A percentile compares a stretch with the other conserved stretches of the same genome.
Evolutionary conservation across 2,329 filamentous ascomycete genomes (phyloP).

Genomic region (Lecanicillium sp.): DNA sequence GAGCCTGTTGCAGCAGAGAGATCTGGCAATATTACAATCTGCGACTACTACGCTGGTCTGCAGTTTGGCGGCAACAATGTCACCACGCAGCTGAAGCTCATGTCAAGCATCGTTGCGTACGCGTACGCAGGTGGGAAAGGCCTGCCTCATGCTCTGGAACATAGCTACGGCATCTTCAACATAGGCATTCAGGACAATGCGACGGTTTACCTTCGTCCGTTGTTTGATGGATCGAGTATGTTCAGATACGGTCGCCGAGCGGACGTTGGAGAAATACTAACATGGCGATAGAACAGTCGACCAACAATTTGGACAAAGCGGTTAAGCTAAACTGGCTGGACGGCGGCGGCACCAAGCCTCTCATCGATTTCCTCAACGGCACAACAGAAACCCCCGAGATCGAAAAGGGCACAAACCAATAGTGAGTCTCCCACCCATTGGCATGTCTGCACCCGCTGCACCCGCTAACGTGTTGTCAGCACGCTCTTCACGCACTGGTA

Average conservation of each 20-base stretch:
- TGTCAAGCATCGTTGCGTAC: conserved; percentile 25
- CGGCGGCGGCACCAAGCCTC: conserved; percentile 23
- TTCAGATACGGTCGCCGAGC: no score
- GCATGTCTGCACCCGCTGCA: no score
- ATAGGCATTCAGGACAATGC: conserved; percentile 19
- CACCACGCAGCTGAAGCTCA: conserved; percentile 22
- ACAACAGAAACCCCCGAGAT: conserved; percentile 18
- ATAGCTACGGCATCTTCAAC: conserved; percentile 26
- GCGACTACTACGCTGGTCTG: conserved; percentile 25
- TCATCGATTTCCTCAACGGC: conserved; percentile 22
- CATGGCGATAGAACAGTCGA: conserved; percentile 17
- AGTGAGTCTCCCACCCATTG: conserved; percentile 19
- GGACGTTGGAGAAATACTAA: neutral
- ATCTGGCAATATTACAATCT: conserved; percentile 16
- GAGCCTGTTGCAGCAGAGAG: neutral
- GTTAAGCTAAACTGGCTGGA: conserved; percentile 25
- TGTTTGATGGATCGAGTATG: conserved; percentile 27
- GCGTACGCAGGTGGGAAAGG: conserved; percentile 23
- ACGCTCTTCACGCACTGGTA: conserved; percentile 26
- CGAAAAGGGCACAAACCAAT: conserved; percentile 23
- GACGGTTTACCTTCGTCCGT: conserved; percentile 22
- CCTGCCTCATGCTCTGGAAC: conserved; percentile 15
- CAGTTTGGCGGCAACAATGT: conserved; percentile 21
- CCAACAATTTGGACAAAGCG: conserved; percentile 24
- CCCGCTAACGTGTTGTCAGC: conserved; percentile 17